These are phyloP conservation scores for Auricularia sp. DNA, from an alignment of 768 basidiomycete genomes.

Conservation along the genomic window DNA sequence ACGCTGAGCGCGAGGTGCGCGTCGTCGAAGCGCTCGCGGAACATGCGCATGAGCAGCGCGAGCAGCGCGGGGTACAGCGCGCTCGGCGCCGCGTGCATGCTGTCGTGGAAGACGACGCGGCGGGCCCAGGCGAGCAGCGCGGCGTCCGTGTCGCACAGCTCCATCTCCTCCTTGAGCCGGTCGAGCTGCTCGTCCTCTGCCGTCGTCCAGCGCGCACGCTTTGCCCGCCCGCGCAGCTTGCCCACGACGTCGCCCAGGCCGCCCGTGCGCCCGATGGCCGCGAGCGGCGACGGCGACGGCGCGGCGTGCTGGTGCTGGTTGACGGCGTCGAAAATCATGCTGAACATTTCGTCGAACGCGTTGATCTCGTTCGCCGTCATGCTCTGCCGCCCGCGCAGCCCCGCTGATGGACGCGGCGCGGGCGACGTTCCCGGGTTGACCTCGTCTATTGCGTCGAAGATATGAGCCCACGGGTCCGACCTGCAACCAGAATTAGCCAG, in stretches of 20 bases:
- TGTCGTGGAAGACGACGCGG: slow-evolving; percentile 54
- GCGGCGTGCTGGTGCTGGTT: slow-evolving; percentile 23
- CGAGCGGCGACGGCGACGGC: background rate
- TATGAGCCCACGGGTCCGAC: slow-evolving; percentile 36
- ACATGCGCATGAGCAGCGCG: slow-evolving; percentile 63
- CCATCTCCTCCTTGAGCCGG: slow-evolving; percentile 62
- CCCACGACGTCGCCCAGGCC: slow-evolving; percentile 42
- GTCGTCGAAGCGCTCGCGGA: slow-evolving; percentile 69
- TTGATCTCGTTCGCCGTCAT: slow-evolving; percentile 60
- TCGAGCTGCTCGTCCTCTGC: slow-evolving; percentile 50
- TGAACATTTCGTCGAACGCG: slow-evolving; percentile 66
- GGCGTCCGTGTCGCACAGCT: slow-evolving; percentile 55
- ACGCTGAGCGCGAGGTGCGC: slow-evolving; percentile 75
- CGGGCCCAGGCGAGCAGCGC: slow-evolving; percentile 68
- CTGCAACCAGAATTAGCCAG: too few species aligned
- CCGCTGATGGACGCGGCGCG: slow-evolving; percentile 11
- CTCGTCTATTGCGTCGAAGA: slow-evolving; percentile 39
- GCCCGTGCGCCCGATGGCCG: background rate
- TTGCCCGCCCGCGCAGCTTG: slow-evolving; percentile 44
- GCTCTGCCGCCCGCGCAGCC: slow-evolving; percentile 33
- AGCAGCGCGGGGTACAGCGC: slow-evolving; percentile 67
- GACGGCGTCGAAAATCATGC: slow-evolving; percentile 54
- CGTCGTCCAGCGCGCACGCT: slow-evolving; percentile 40
- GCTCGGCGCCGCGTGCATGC: slow-evolving; percentile 36
- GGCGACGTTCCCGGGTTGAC: slow-evolving; percentile 19